Conservation (phyloP, 78 protist genomes). For the Cyanophora paradoxa region DNA sequence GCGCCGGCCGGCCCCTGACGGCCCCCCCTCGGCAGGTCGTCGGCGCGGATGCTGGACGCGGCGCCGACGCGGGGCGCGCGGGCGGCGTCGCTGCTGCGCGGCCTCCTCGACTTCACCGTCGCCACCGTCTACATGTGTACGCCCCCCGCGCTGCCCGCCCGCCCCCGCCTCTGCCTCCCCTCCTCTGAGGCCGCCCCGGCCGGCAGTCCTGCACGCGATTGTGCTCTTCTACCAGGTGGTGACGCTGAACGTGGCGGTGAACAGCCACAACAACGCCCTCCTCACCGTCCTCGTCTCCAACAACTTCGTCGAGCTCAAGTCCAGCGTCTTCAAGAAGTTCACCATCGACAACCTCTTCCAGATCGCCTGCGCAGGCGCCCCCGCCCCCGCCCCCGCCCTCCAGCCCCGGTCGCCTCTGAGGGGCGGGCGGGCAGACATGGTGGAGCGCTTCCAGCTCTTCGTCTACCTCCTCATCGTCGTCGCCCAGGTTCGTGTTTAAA, state of each 20-base stretch:
- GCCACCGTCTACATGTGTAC: neutral
- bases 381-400: too few relatives aligned
- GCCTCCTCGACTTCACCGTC: neutral
- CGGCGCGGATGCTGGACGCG: too few relatives aligned
- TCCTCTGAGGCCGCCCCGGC: too few relatives aligned
- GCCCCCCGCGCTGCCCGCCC: neutral
- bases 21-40: too few relatives aligned
- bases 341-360: conserved; percentile 54
- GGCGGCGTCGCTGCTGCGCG: neutral
- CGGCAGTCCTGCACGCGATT: neutral
- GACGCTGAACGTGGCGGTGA: conserved; percentile 78
- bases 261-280: conserved; percentile 62
- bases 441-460: conserved; percentile 66
- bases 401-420: too few relatives aligned
- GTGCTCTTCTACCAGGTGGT: conserved; percentile 43
- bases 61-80: neutral
- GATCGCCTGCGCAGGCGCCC: conserved; percentile 37
- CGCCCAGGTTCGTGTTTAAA: conserved; percentile 43
- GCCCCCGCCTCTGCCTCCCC: neutral
- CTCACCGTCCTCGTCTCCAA: conserved; percentile 76
- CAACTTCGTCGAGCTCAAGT: conserved; percentile 76
- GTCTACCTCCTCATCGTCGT: conserved; percentile 35
- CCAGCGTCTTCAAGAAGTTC: conserved; percentile 66
- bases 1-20: too few relatives aligned
- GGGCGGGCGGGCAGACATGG: conserved; percentile 55